Percentiles rank a stretch among this genome's conserved stretches.
These are phyloP conservation scores for Articulospora tetracladia DNA, from an alignment of 495 filamentous ascomycete genomes.

Conservation along the genomic window DNA sequence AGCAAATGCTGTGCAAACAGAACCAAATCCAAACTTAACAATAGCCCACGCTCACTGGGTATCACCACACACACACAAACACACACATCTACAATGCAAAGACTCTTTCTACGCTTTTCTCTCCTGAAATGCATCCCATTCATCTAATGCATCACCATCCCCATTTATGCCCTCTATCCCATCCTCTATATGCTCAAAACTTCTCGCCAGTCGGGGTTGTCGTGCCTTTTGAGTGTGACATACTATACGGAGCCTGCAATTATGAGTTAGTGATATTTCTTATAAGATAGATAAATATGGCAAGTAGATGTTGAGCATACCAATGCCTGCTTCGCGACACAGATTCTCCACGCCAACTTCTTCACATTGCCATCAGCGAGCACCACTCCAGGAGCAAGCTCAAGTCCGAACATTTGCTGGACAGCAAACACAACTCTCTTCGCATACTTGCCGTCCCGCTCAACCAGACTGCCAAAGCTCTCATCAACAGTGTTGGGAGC, in stretches of 20 bases:
- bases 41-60: constrained; percentile 5
- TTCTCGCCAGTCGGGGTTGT: constrained; percentile 47
- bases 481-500: constrained; percentile 80
- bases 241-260: constrained; percentile 59
- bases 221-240: constrained; percentile 53
- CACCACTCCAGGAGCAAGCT: constrained; percentile 90
- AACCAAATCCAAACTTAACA: neutral
- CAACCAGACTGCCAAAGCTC: constrained; percentile 75
- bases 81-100: neutral
- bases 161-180: neutral
- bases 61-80: neutral
- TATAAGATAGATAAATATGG: neutral
- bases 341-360: constrained; percentile 92
- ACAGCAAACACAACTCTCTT: constrained; percentile 90
- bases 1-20: neutral
- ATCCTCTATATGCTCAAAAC: constrained; percentile 9
- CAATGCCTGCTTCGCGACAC: constrained; percentile 90
- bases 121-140: neutral
- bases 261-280: constrained; percentile 10
- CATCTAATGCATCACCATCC: neutral
- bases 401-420: constrained; percentile 95
- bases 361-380: constrained; percentile 86
- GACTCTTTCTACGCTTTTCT: too few species aligned
- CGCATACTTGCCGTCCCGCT: constrained; percentile 83
- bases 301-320: constrained; percentile 48